Conservation (phyloP, 768 basidiomycete genomes). For the Lentinula boryana region DNA sequence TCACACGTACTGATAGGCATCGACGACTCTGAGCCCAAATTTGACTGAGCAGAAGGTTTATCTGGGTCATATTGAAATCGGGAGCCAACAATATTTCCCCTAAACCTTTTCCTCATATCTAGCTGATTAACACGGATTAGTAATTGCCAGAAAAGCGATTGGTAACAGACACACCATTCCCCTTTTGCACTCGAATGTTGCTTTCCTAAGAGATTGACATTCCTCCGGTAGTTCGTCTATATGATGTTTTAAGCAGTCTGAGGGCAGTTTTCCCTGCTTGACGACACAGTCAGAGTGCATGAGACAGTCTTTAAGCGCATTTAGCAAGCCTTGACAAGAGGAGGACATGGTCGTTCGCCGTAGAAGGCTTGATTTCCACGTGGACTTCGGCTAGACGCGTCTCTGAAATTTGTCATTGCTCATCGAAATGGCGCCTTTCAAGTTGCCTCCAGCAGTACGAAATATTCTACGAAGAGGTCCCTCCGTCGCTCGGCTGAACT, state of each 20-base stretch:
- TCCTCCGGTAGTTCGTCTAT: slow-evolving; percentile 71
- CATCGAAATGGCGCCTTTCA: slow-evolving; percentile 9
- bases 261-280: slow-evolving; percentile 72
- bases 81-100: slow-evolving; percentile 63
- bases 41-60: background rate
- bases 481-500: slow-evolving; percentile 54
- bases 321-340: slow-evolving; percentile 71
- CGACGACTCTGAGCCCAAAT: background rate
- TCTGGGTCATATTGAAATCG: slow-evolving; percentile 36
- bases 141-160: background rate
- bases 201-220: slow-evolving; percentile 73
- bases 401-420: slow-evolving; percentile 7
- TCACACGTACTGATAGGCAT: background rate
- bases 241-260: slow-evolving; percentile 78
- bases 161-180: slow-evolving; percentile 59
- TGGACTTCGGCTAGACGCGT: background rate
- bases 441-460: slow-evolving; percentile 33
- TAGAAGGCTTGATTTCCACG: background rate
- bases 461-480: slow-evolving; percentile 42
- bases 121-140: slow-evolving; percentile 35
- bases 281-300: slow-evolving; percentile 84
- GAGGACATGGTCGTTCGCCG: slow-evolving; percentile 52
- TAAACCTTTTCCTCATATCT: slow-evolving; percentile 80
- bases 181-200: slow-evolving; percentile 87
- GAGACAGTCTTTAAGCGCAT: slow-evolving; percentile 78